Evolutionary conservation across 2,329 filamentous ascomycete genomes (phyloP).

Genomic region (Lachnellula suecica): DNA sequence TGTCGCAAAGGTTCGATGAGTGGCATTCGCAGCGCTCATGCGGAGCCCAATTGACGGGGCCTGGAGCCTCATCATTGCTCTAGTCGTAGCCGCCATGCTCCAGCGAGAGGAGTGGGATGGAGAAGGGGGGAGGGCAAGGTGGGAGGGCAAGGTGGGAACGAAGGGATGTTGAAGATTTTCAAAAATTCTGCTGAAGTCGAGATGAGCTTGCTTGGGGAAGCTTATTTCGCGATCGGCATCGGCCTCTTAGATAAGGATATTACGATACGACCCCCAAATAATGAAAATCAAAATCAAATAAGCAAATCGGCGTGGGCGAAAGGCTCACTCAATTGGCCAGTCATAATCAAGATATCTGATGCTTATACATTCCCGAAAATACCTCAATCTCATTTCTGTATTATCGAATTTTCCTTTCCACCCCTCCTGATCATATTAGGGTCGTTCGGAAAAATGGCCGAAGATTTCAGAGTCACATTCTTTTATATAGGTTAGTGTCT

Average conservation of each 20-base stretch:
- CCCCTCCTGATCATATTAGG: too few species aligned
- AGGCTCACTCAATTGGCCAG: background rate
- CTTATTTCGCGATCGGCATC: background rate
- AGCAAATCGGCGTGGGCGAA: background rate
- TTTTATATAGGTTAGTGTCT: too few species aligned
- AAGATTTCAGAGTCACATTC: too few species aligned
- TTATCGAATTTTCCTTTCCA: too few species aligned
- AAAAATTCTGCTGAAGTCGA: conserved; percentile 3
- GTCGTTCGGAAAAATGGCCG: too few species aligned
- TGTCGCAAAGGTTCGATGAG: background rate
- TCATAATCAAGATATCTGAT: background rate
- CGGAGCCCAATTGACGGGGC: conserved; percentile 31
- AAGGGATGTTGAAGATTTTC: background rate
- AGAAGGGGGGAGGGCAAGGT: conserved; percentile 1
- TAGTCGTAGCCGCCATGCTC: conserved; percentile 32
- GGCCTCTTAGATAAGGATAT: background rate
- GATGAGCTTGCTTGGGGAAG: background rate
- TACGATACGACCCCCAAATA: background rate
- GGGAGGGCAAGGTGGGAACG: background rate
- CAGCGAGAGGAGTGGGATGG: conserved; percentile 15
- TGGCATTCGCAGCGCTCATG: background rate
- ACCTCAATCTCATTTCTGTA: too few species aligned
- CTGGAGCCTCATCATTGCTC: conserved; percentile 31
- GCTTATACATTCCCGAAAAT: background rate
- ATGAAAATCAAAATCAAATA: background rate